Evolutionary conservation across 768 basidiomycete species (phyloP), one percentile per base, ranked within the genome.

Genomic region (Tubosaeta sp.): DNA sequence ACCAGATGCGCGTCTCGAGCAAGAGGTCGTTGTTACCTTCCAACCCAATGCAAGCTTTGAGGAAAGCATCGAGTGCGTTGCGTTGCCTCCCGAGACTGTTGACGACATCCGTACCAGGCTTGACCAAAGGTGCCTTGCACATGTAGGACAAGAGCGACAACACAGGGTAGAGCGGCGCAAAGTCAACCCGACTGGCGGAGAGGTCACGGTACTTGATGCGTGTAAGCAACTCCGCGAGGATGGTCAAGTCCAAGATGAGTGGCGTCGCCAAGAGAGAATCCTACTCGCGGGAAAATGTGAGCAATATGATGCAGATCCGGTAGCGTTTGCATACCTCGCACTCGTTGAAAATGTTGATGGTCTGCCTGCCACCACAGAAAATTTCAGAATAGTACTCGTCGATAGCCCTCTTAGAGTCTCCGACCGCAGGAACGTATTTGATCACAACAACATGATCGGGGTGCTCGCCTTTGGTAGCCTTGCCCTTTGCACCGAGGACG

Each of bases 341-440:
- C 71, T 95, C 90, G 71, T 97, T 97, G 82, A 95, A 97, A 74
- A 93, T 91, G 70, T 91, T 93, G 78, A 97, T 94, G 11, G 89
- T 91, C 58, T 88, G 90, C 56, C 91, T 78, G 27, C 95, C 95
- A 60, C 95, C 95, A 66, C 95, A 95, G 76, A 95, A 86, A 64
- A 98, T 94, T 79, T 98, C 95, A 11, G 91, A 95, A 72, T 94
- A 93, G 74, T 97, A 98, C 77, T 97, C 95, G 73, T 98, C 97
- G 77, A 98, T 93, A n/a, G 95, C 97, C 51, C 92, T 82, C 83
- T 97, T 98, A 52, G 90, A 91, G 75, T 98, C 97, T 35, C 95
- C 95, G 29, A 95, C 94, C 25, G 94, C 91, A 19, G 92, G 93
- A 3, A 97, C 87, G 60, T 95, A 95, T 78, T 95, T 95, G 82